Evolutionary conservation across 108 stramenopile genomes (phyloP), one percentile per base, ranked within the genome.

Genomic region (Nitzschia palea): DNA sequence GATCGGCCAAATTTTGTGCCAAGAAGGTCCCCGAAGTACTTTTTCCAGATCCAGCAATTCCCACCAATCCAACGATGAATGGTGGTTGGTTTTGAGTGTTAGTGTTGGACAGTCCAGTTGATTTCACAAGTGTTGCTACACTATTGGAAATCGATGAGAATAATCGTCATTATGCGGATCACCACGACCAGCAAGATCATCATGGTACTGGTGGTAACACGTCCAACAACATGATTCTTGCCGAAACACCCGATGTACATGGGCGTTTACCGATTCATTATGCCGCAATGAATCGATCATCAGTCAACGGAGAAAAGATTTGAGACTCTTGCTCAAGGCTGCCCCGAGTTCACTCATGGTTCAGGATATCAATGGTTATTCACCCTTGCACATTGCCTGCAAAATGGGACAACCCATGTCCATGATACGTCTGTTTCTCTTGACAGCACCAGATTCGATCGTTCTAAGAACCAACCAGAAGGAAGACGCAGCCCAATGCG

Each of bases 211-310:
- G 8, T 40, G 37, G n/a, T n/a, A n/a, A n/a, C n/a, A 8, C 8
- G 37, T 40, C 14, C 14, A 14, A 40, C 37, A 14, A 40, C 14
- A 14, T 10, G 10, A 40, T 10, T 8, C 14, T 8, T 14, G 37
- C 37, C 14, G 10, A 40, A 14, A 40, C 40, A 29, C 60, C 56
- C 8, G 86, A 87, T 65, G 54, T 70, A 15, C 79, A 84, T 51
- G 80, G 80, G 0, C 78, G 86, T 23, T 45, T 87, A 20, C 83
- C 86, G 2, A 31, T 87, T 31, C 82, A 83, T 56, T 87, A 87
- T 48, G 81, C 83, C 0, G 83, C 73, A 8, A 40, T 10, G 37
- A 40, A 40, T 40, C 37, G 37, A 8, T 10, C 37, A 14, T 10
- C 37, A 14, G n/a, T n/a, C n/a, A 40, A 40, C 14, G 37, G 37